Conservation (phyloP, 1,284 basidiomycete species). For the Termitomyces sp. region DNA sequence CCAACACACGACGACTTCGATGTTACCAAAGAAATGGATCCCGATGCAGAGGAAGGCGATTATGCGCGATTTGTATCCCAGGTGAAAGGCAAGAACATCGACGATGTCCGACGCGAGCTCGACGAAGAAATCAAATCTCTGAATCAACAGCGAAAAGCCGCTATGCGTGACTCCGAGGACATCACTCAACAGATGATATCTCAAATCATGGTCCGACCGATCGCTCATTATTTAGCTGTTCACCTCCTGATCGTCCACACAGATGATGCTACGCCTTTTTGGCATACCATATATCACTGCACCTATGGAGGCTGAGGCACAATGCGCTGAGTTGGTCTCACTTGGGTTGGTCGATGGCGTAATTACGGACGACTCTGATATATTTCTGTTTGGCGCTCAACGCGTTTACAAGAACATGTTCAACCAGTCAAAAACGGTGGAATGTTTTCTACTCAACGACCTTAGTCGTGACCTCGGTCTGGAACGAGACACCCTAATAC, state of each 20-base stretch:
- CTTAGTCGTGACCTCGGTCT: slow-evolving; percentile 86
- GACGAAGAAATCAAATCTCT: slow-evolving; percentile 86
- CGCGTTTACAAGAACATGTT: slow-evolving; percentile 99
- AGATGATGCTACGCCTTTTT: slow-evolving; percentile 78
- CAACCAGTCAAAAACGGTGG: slow-evolving; percentile 97
- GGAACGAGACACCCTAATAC: slow-evolving; percentile 81
- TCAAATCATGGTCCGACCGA: slow-evolving; percentile 79
- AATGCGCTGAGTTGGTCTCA: slow-evolving; percentile 89
- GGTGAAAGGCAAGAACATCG: slow-evolving; percentile 79
- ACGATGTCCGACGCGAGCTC: slow-evolving; percentile 81
- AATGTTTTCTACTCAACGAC: slow-evolving; percentile 87
- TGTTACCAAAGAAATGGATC: slow-evolving; percentile 77
- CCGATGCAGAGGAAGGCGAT: slow-evolving; percentile 81
- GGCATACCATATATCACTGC: slow-evolving; percentile 98
- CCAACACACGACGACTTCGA: slow-evolving; percentile 48
- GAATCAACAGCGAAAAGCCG: slow-evolving; percentile 80
- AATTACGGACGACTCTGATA: slow-evolving; percentile 98
- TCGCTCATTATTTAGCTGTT: not conserved
- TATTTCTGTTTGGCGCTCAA: slow-evolving; percentile 93
- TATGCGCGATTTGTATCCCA: slow-evolving; percentile 90
- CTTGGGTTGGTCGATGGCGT: slow-evolving; percentile 92
- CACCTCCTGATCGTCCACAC: slow-evolving; percentile 37
- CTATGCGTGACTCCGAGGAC: slow-evolving; percentile 92
- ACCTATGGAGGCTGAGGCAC: slow-evolving; percentile 99
- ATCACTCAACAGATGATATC: slow-evolving; percentile 92